Conservation (phyloP, 768 basidiomycete species). For the Mycena amicta region DNA sequence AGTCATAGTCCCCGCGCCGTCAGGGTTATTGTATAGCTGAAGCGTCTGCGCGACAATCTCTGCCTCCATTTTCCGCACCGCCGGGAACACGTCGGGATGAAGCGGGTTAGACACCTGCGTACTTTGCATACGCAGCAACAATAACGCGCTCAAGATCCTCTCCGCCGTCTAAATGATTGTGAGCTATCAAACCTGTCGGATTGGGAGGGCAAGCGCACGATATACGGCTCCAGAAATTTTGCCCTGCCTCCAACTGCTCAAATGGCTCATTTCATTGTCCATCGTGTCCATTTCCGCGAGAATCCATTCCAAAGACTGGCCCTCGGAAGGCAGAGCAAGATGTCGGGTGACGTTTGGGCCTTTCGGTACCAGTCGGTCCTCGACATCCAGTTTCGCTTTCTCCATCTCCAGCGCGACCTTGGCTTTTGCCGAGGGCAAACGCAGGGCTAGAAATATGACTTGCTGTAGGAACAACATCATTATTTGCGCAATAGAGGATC, state of each 20-base stretch:
- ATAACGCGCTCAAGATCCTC: slow-evolving; percentile 79
- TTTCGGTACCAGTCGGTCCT: slow-evolving; percentile 66
- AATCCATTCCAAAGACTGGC: slow-evolving; percentile 74
- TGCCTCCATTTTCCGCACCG: slow-evolving; percentile 95
- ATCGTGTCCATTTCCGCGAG: slow-evolving; percentile 77
- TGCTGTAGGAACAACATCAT: slow-evolving; percentile 37
- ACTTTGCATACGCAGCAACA: slow-evolving; percentile 77
- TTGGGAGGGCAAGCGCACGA: slow-evolving; percentile 50
- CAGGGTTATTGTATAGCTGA: slow-evolving; percentile 80
- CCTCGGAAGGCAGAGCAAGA: slow-evolving; percentile 63
- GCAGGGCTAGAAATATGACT: slow-evolving; percentile 57
- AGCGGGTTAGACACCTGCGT: slow-evolving; percentile 87
- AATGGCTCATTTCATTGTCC: slow-evolving; percentile 56
- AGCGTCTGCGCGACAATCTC: slow-evolving; percentile 90
- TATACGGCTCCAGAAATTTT: slow-evolving; percentile 87
- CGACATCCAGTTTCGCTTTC: slow-evolving; percentile 65
- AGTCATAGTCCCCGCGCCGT: slow-evolving; percentile 90
- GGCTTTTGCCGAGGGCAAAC: slow-evolving; percentile 59
- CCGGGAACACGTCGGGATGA: slow-evolving; percentile 92
- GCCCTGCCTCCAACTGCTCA: slow-evolving; percentile 64
- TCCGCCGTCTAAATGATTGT: slow-evolving; percentile 64
- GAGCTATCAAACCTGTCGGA: not conserved
- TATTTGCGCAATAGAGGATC: not conserved
- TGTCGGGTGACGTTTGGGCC: slow-evolving; percentile 66
- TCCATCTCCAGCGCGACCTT: slow-evolving; percentile 68